A percentile compares a stretch with the other conserved stretches of the same genome.
Conservation (phyloP, 164 flowering plant genomes). For the Aristolochia contorta region DNA sequence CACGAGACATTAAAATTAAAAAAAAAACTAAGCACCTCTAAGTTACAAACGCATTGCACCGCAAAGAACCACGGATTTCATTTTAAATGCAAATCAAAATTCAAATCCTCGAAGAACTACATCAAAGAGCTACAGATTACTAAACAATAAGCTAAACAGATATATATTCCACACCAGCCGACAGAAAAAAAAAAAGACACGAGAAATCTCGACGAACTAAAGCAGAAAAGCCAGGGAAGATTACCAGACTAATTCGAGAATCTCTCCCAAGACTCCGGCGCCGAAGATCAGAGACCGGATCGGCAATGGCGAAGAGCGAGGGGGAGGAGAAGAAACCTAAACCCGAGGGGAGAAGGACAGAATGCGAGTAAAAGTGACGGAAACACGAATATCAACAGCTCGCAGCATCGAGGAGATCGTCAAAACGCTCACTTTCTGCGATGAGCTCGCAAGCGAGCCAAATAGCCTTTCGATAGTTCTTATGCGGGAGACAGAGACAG, state of each 20-base stretch:
- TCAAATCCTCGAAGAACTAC: slow-evolving; percentile 4
- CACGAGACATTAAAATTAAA: no score
- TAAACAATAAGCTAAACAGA: neutral
- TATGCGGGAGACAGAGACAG: neutral
- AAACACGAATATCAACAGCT: no score
- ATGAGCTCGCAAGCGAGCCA: neutral
- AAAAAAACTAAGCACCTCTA: neutral
- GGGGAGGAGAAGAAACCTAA: neutral
- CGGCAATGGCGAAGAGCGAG: neutral
- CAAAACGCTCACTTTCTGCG: neutral
- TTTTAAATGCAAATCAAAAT: neutral
- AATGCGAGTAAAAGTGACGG: no score
- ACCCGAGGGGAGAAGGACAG: neutral
- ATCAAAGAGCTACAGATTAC: neutral
- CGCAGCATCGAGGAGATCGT: slow-evolving; percentile 4
- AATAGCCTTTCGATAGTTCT: slow-evolving; percentile 1
- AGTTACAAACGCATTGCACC: neutral
- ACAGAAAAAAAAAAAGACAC: no score
- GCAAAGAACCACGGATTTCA: neutral
- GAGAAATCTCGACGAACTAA: neutral
- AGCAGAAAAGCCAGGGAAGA: no score
- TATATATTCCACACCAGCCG: neutral
- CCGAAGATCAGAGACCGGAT: neutral
- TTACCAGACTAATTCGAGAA: neutral
- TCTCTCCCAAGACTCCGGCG: neutral